Evolutionary conservation across 148 eudicot genomes (phyloP), one percentile per base, ranked within the genome.

Genomic region (Nyssa sinensis): DNA sequence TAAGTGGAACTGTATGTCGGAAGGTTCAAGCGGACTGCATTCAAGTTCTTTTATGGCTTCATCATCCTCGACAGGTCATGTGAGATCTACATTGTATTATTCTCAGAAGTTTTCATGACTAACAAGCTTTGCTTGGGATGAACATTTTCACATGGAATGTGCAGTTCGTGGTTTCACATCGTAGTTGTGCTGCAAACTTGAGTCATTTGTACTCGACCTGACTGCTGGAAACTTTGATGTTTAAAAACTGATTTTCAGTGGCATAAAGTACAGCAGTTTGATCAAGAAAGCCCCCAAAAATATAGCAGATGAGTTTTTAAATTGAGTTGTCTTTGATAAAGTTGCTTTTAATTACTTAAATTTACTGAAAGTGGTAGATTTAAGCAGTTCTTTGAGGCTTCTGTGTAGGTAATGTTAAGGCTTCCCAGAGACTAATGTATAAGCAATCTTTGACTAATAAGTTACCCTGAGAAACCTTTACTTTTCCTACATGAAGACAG

Each of bases 71-170:
- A 59, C 76, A 27, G 67, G 67, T 75, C 84, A n/a, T 35, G 66
- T 37, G 70, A 58, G 81, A 25, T 73, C 89, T 60, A 13, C 86
- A 11, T 25, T 72, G 21, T 83, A 76, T 60, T 78, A 78, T 67
- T 37, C 80, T 69, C 78, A 70, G 8, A 74, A 81, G 66, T 80
- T 78, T 66, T 69, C 86, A 37, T 81, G 72, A 69, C 47, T 71
- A 21, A 30, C 33, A 61, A 74, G 24, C 70, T 49, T 49, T 61
- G 4, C 32, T 29, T 5, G 24, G 4, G 24, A 7, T 55, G 19
- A 30, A 66, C 13, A 23, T 28, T 19, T 72, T n/a, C 7, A 9
- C 66, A 13, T 55, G 24, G 25, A 23, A 55, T 16, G 58, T 51
- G 44, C 44, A 16, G 14, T 51, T 13, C 58, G 5, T 7, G 59